phyloP scores from a whole-genome alignment of 768 basidiomycete species.

The Serendipita sp. region DNA sequence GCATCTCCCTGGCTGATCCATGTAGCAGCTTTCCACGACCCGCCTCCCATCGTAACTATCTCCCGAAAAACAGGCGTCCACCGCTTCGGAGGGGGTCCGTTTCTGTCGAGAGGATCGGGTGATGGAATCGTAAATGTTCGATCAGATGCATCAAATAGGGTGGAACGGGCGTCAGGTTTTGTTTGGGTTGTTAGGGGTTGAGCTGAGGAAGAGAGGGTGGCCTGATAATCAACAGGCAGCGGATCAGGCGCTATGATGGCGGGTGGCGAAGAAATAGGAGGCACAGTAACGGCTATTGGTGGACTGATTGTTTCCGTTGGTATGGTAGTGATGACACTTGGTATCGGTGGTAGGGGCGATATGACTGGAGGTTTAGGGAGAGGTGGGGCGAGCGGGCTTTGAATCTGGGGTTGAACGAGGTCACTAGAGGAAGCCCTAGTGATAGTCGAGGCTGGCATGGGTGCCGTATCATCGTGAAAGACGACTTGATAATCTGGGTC shows the following conservation, averaged over 20 bases:
- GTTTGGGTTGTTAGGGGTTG: too few species aligned
- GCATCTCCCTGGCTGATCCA: not conserved
- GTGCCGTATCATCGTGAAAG: not conserved
- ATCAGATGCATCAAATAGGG: not conserved
- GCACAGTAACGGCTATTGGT: not conserved
- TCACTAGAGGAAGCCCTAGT: not conserved
- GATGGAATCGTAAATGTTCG: not conserved
- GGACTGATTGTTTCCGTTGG: not conserved
- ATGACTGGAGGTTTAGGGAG: not conserved
- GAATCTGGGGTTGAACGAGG: too few species aligned
- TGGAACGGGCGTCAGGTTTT: too few species aligned
- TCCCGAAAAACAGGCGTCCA: not conserved
- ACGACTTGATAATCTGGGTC: not conserved
- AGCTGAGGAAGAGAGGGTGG: not conserved
- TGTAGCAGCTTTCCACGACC: not conserved
- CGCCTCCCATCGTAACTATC: not conserved
- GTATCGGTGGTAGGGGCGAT: not conserved
- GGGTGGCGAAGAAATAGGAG: not conserved
- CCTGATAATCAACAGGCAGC: not conserved
- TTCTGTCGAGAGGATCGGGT: not conserved
- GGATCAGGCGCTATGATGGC: not conserved
- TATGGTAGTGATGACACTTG: not conserved
- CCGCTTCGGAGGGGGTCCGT: not conserved
- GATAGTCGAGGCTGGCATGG: not conserved
- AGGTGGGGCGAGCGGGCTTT: not conserved